Evolutionary conservation across 1,284 basidiomycete species (phyloP).

Genomic region (Ganoderma boninense): DNA sequence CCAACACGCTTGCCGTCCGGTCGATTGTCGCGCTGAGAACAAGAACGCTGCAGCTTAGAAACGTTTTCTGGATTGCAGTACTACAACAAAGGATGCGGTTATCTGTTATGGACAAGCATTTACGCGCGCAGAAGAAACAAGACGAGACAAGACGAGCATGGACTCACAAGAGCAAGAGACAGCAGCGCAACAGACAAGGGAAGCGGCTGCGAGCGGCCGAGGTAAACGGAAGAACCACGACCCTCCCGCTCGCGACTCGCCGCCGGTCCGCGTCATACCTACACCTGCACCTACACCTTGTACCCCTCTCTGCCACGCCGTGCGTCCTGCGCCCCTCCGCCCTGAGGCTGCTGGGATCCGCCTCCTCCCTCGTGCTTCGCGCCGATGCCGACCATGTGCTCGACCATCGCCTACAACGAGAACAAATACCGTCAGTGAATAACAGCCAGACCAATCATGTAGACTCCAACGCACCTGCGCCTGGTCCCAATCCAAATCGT

Average conservation of each 20-base stretch:
- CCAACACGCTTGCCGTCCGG: too few relatives aligned
- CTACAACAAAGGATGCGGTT: neutral
- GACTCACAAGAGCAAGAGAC: neutral
- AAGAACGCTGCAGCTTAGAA: neutral
- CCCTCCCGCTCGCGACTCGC: neutral
- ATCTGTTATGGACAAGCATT: neutral
- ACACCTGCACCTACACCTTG: neutral
- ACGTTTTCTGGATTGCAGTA: neutral
- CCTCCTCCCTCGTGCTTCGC: neutral
- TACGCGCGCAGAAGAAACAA: neutral
- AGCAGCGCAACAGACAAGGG: too few relatives aligned
- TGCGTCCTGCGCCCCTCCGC: neutral
- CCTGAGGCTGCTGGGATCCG: neutral
- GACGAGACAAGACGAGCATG: too few relatives aligned
- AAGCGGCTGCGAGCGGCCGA: too few relatives aligned
- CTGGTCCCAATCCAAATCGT: conserved; percentile 66
- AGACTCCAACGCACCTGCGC: conserved; percentile 68
- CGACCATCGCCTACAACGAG: conserved; percentile 19
- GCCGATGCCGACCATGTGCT: conserved; percentile 14
- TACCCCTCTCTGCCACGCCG: conserved; percentile 8
- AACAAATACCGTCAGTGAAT: conserved; percentile 51
- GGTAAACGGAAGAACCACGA: too few relatives aligned
- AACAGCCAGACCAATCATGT: too few relatives aligned
- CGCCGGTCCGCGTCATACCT: neutral
- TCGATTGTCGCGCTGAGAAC: too few relatives aligned